Percentiles rank a stretch among this genome's conserved stretches.
Conservation (phyloP, 1,284 basidiomycete species). For the Melampsora larici-populina region DNA sequence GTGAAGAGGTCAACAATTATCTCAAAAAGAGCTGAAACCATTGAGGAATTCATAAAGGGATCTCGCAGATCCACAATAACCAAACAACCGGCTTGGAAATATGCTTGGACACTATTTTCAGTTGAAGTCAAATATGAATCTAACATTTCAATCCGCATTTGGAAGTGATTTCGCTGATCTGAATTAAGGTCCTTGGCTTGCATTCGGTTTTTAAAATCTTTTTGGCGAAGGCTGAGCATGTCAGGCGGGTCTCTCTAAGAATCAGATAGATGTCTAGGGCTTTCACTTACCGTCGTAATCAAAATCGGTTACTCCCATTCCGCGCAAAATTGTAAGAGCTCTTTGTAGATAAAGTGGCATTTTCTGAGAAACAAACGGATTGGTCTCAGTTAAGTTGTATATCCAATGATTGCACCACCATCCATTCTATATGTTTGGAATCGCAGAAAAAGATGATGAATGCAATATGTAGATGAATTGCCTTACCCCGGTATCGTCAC, state of each 20-base stretch:
- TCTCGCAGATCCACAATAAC: slow-evolving; percentile 41
- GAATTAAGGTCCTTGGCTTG: slow-evolving; percentile 18
- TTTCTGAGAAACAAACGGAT: neutral
- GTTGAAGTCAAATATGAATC: slow-evolving; percentile 30
- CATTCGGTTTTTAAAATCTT: slow-evolving; percentile 30
- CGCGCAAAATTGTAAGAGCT: slow-evolving; percentile 28
- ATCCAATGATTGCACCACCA: too few species aligned
- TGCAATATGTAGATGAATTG: neutral
- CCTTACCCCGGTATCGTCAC: slow-evolving; percentile 26
- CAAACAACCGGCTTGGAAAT: slow-evolving; percentile 30
- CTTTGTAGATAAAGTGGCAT: slow-evolving; percentile 43
- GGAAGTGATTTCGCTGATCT: slow-evolving; percentile 12
- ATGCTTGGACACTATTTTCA: neutral
- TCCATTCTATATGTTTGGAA: too few species aligned
- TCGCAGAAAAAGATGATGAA: neutral
- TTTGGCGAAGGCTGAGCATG: neutral
- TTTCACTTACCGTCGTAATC: slow-evolving; percentile 14
- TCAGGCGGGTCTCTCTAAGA: neutral
- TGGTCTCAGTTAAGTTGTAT: neutral
- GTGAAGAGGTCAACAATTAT: slow-evolving; percentile 33
- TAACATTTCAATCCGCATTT: slow-evolving; percentile 30
- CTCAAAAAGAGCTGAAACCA: slow-evolving; percentile 31
- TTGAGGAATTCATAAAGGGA: slow-evolving; percentile 28
- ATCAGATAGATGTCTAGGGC: neutral
- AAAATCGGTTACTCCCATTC: slow-evolving; percentile 36